A percentile compares a stretch with the other conserved stretches of the same genome.
These are phyloP conservation scores for Bocquillonia castaneifolia DNA, from an alignment of 441 rosid genomes.

Conservation along the genomic window DNA sequence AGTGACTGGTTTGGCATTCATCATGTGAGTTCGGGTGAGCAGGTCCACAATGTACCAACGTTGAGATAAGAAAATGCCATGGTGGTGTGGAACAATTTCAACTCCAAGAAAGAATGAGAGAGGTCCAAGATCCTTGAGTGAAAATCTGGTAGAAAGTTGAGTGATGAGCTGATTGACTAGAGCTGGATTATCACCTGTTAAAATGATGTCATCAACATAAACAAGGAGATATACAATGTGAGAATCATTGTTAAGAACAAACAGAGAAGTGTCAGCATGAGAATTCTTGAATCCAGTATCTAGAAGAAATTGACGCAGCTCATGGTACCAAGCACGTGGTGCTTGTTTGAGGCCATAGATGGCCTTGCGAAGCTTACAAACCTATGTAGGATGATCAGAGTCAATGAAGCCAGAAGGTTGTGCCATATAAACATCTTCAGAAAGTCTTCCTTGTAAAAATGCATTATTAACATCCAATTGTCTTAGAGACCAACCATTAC, in stretches of 20 bases:
- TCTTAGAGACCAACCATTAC: too few relatives aligned
- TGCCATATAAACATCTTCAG: too few relatives aligned
- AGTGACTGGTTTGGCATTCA: neutral
- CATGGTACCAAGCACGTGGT: too few relatives aligned
- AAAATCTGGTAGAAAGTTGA: neutral
- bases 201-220: neutral
- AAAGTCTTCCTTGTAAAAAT: too few relatives aligned
- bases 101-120: neutral
- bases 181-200: neutral
- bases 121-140: neutral
- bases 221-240: neutral
- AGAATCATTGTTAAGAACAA: neutral
- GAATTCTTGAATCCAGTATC: neutral
- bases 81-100: neutral
- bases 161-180: neutral
- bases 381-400: too few relatives aligned
- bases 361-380: too few relatives aligned
- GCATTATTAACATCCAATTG: too few relatives aligned
- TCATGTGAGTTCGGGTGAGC: neutral
- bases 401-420: too few relatives aligned
- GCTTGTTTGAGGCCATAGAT: too few relatives aligned
- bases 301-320: neutral
- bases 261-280: neutral
- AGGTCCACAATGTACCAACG: neutral
- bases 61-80: neutral